Conservation (phyloP, 495 filamentous ascomycete genomes). For the Hypoxylon trugodes region DNA sequence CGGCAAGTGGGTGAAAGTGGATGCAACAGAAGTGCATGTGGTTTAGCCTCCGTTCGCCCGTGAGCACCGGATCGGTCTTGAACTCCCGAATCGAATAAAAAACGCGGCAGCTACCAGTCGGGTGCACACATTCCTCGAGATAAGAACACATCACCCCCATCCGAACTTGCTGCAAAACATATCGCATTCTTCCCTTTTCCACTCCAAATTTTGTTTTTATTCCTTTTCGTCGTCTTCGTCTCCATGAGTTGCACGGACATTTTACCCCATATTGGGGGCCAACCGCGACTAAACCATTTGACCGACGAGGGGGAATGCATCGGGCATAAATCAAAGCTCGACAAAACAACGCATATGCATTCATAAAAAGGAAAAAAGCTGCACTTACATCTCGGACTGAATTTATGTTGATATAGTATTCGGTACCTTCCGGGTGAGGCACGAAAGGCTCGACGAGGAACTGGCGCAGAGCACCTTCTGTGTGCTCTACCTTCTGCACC, state of each 20-base stretch:
- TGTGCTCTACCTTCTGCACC: constrained; percentile 89
- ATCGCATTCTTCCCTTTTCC: not conserved
- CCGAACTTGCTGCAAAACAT: constrained; percentile 2
- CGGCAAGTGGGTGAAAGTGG: constrained; percentile 41
- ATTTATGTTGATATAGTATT: constrained; percentile 99
- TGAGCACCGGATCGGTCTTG: constrained; percentile 39
- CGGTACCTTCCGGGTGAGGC: constrained; percentile 88
- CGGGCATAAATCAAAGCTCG: constrained; percentile 35
- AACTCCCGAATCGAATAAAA: constrained; percentile 33
- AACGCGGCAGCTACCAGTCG: constrained; percentile 27
- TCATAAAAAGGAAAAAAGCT: constrained; percentile 27
- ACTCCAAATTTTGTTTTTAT: not conserved
- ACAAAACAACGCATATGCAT: constrained; percentile 26
- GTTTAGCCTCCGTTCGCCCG: constrained; percentile 69
- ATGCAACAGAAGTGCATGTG: constrained; percentile 46
- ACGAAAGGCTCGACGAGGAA: constrained; percentile 99
- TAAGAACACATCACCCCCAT: constrained; percentile 31
- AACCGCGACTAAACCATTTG: constrained; percentile 9
- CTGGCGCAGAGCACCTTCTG: constrained; percentile 85
- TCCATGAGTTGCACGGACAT: too few species aligned
- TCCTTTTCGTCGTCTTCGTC: constrained; percentile 2
- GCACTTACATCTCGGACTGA: constrained; percentile 84
- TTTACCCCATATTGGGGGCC: too few species aligned
- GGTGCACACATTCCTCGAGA: constrained; percentile 20
- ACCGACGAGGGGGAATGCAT: constrained; percentile 10